These are phyloP conservation scores for Danielozyma ontarioensis DNA, from an alignment of 805 yeast genomes.

Conservation along the genomic window DNA sequence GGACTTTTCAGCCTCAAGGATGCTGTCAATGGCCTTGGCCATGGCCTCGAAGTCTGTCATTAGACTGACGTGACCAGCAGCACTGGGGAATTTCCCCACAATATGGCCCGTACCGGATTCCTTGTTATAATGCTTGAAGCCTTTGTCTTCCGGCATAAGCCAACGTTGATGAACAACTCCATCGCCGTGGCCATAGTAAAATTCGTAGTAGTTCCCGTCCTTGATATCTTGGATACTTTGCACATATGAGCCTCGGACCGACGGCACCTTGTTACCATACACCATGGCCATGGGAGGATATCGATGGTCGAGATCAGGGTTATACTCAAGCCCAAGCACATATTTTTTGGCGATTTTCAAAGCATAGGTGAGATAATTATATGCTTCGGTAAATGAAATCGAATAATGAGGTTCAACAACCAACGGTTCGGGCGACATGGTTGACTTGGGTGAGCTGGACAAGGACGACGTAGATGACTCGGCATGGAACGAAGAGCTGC, in stretches of 20 bases:
- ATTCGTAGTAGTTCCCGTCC: slow-evolving; percentile 69
- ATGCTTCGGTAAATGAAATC: slow-evolving; percentile 52
- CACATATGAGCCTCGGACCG: slow-evolving; percentile 77
- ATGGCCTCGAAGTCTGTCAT: slow-evolving; percentile 70
- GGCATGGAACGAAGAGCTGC: slow-evolving; percentile 1
- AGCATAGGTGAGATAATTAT: slow-evolving; percentile 58
- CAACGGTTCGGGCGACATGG: neutral
- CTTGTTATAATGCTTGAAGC: slow-evolving; percentile 41
- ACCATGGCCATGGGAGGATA: slow-evolving; percentile 86
- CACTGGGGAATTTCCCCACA: slow-evolving; percentile 60
- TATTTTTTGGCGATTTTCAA: slow-evolving; percentile 56
- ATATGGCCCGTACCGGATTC: slow-evolving; percentile 42
- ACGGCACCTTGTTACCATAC: slow-evolving; percentile 78
- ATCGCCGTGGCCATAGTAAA: slow-evolving; percentile 86
- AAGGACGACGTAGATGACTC: neutral
- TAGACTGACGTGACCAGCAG: slow-evolving; percentile 73
- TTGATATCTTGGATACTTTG: slow-evolving; percentile 54
- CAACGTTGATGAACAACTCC: slow-evolving; percentile 85
- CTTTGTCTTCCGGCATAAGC: slow-evolving; percentile 73
- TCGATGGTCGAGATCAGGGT: slow-evolving; percentile 35
- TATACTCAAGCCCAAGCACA: slow-evolving; percentile 49
- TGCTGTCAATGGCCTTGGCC: slow-evolving; percentile 64
- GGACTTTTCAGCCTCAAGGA: slow-evolving; percentile 51
- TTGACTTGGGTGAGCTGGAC: neutral
- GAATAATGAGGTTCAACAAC: slow-evolving; percentile 4